Percentiles rank a stretch among this genome's conserved stretches.
Evolutionary conservation across 805 yeast genomes (phyloP).

Genomic region (Citeromyces matritensis): DNA sequence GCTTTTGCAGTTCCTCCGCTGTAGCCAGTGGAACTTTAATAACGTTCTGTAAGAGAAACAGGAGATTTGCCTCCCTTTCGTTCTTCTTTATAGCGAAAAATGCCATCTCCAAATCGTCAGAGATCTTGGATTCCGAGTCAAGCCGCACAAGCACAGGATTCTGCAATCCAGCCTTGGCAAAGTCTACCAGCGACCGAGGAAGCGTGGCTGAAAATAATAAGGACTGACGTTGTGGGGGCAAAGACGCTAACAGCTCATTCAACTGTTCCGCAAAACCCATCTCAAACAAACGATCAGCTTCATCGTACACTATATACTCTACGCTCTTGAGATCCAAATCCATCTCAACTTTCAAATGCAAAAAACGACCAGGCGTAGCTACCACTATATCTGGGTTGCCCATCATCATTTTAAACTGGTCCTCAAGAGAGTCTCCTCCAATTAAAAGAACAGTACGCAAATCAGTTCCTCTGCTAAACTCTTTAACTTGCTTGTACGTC

Average conservation of each 20-base stretch:
- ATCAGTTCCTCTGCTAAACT: slow-evolving; percentile 74
- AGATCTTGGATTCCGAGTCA: slow-evolving; percentile 84
- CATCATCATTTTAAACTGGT: slow-evolving; percentile 88
- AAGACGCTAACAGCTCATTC: slow-evolving; percentile 71
- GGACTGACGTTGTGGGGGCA: slow-evolving; percentile 78
- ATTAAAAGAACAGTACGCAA: slow-evolving; percentile 68
- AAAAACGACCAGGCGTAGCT: slow-evolving; percentile 95
- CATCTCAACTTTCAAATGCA: slow-evolving; percentile 96
- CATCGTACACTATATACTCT: slow-evolving; percentile 90
- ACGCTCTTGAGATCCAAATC: slow-evolving; percentile 65
- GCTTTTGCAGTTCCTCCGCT: slow-evolving; percentile 42
- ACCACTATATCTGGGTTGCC: slow-evolving; percentile 86
- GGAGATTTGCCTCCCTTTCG: slow-evolving; percentile 81
- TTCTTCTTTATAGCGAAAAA: slow-evolving; percentile 67
- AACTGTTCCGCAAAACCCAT: slow-evolving; percentile 93
- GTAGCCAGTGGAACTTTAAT: slow-evolving; percentile 77
- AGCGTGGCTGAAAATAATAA: slow-evolving; percentile 88
- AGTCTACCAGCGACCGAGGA: slow-evolving; percentile 84
- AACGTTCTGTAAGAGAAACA: slow-evolving; percentile 66
- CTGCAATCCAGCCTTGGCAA: slow-evolving; percentile 90
- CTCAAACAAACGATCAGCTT: slow-evolving; percentile 93
- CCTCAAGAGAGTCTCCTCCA: slow-evolving; percentile 98
- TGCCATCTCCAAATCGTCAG: slow-evolving; percentile 84
- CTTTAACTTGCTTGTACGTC: slow-evolving; percentile 79
- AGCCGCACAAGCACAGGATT: slow-evolving; percentile 87